Conservation (phyloP, 2,329 filamentous ascomycete genomes). For the Aspergillus piperis region DNA sequence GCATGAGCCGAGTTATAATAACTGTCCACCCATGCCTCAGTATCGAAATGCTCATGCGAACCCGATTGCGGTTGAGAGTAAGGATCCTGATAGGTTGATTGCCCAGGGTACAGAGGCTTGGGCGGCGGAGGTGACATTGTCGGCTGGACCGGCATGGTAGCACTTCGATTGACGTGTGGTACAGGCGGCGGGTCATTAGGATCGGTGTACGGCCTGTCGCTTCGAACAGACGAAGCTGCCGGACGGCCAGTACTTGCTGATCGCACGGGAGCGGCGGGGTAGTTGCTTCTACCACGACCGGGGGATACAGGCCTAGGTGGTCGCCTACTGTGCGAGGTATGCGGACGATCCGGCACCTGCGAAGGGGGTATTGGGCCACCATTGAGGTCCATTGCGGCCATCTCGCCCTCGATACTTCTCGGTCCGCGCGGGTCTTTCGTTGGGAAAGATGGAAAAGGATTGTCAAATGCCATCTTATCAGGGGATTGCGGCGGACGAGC, state of each 20-base stretch:
- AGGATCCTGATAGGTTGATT: slow-evolving; percentile 37
- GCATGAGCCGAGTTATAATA: slow-evolving; percentile 54
- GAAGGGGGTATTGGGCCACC: slow-evolving; percentile 30
- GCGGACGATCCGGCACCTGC: slow-evolving; percentile 34
- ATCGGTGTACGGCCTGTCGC: slow-evolving; percentile 31
- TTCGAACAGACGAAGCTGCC: slow-evolving; percentile 16
- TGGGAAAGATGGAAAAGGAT: slow-evolving; percentile 51
- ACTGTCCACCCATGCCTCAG: slow-evolving; percentile 50
- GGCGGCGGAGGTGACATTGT: slow-evolving; percentile 19
- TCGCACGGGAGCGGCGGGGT: slow-evolving; percentile 26
- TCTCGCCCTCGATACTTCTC: slow-evolving; percentile 38
- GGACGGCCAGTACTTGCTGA: slow-evolving; percentile 30
- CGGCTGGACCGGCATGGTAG: slow-evolving; percentile 37
- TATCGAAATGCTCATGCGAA: slow-evolving; percentile 23
- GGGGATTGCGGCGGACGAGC: slow-evolving; percentile 40
- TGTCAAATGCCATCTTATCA: slow-evolving; percentile 47
- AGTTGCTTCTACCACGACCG: slow-evolving; percentile 26
- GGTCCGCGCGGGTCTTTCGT: slow-evolving; percentile 30
- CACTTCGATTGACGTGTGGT: slow-evolving; percentile 37
- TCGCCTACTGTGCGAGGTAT: slow-evolving; percentile 39
- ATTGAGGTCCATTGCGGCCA: slow-evolving; percentile 43
- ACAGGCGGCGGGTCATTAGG: slow-evolving; percentile 30
- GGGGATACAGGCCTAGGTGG: slow-evolving; percentile 29
- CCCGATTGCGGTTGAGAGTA: slow-evolving; percentile 22
- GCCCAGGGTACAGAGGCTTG: slow-evolving; percentile 37